Percentiles rank a stretch among this genome's conserved stretches.
phyloP scores from a whole-genome alignment of 768 basidiomycete genomes.

The Calvatia gigantea region DNA sequence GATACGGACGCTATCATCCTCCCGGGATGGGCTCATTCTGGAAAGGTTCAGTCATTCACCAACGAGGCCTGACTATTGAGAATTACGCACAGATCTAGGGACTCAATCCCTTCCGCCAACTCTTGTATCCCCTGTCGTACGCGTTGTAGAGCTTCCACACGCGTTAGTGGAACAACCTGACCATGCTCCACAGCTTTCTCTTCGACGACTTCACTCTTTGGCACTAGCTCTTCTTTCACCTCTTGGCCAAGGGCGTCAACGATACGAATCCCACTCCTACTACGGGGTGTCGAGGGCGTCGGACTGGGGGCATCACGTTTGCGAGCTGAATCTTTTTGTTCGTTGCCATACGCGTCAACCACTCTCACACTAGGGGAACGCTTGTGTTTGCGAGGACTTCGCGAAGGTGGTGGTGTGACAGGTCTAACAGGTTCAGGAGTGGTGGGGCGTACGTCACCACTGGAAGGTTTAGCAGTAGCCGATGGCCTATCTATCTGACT shows the following conservation, averaged over 20 bases:
- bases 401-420: conserved; percentile 10
- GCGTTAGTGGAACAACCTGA: conserved; percentile 25
- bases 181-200: conserved; percentile 13
- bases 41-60: not conserved
- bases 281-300: conserved; percentile 20
- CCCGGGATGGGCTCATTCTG: conserved; percentile 6
- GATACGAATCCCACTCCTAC: conserved; percentile 47
- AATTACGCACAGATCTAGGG: conserved; percentile 51
- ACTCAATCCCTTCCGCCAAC: conserved; percentile 52
- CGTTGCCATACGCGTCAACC: conserved; percentile 70
- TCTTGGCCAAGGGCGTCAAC: conserved; percentile 71
- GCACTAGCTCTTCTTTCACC: conserved; percentile 32
- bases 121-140: conserved; percentile 58
- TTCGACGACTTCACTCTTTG: conserved; percentile 18
- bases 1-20: conserved; percentile 41
- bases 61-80: not conserved
- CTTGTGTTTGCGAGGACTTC: conserved; percentile 31
- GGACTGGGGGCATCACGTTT: conserved; percentile 11
- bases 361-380: conserved; percentile 50
- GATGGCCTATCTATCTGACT: conserved; percentile 13
- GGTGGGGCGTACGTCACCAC: conserved; percentile 1
- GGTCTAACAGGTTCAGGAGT: conserved; percentile 19
- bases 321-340: conserved; percentile 22
- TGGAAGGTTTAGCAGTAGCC: conserved; percentile 16
- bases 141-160: conserved; percentile 50